Evolutionary conservation across 1,284 basidiomycete genomes (phyloP), one percentile per base, ranked within the genome.

Genomic region (Microbotryum lychnidis-dioicae): DNA sequence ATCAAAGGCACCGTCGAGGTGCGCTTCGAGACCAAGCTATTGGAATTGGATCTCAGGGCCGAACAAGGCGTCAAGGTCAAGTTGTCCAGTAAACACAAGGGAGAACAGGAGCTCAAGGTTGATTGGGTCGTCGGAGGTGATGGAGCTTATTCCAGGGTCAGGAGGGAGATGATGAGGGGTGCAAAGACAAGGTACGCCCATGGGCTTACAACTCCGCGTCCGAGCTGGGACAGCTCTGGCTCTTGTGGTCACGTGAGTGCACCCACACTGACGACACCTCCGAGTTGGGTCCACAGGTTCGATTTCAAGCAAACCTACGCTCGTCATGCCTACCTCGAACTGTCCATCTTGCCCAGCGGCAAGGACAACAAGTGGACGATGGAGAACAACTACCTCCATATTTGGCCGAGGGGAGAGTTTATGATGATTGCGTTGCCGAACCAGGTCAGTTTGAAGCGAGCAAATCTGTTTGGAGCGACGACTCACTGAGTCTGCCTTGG

Each of bases 341-440:
- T 98, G 58, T 90, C 87, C 78, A 92, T 98, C 82, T 16, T 14
- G 16, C 90, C 91, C 68, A 81, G 92, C 71, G 87, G 87, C 62
- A 77, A 79, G 61, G 78, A 83, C 63, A 75, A 83, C 62, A 79
- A 77, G 31, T 98, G 89, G 79, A 79, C 84, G 56, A 84, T 98
- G 76, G 91, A 96, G 80, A 87, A 89, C 68, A 87, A 90, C 77
- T 90, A 97, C 77, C 84, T 98, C 68, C 96, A 98, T 79, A 97
- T 98, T 74, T 98, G 94, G 94, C 96, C 94, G 62, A 85, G 92
- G 73, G 89, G 93, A 76, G 88, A 90, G 56, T 97, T 97, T 80
- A 98, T 98, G 94, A 83, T 98, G 71, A 97, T 98, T 73, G 96
- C 91, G 21, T 84, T 98, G 56, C 91, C 94, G 67, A 98, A 97